Base-by-base conservation (phyloP, 495 filamentous ascomycete genomes). In the Daldinia loculata region DNA sequence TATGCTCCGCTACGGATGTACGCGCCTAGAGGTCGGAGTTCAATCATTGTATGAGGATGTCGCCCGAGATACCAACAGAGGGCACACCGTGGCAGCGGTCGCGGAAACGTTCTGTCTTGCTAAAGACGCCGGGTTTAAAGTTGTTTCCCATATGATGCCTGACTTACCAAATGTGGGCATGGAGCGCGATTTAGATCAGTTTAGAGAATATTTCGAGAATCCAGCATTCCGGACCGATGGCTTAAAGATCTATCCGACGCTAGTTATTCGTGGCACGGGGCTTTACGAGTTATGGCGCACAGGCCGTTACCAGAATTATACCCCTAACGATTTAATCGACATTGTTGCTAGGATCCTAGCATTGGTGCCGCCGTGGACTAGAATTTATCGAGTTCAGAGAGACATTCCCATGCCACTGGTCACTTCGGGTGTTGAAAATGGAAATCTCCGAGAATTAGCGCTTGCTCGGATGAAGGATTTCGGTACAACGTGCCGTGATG, bases 101-200 rank as follows among this genome's bases (percentile, higher is more conserved):
- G 93, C 92, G 14, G 92, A 99, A 79, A 98, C 95, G 0, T 99
- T 99, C 80, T 93, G 89, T 73, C 85, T 97, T 17, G 89, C 96
- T 61, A 99, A 99, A 80, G 95, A 99, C 79, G 93, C 96, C 27
- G 95, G 95, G 15, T 99, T 97, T 86, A 99, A 99, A 79, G 95
- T 99, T 6, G 95, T 99, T 71, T 94, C 91, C 67, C 95, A 99
- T 80, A 99, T 99, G 95, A 99, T 99, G 95, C 95, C 95, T 14
- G 95, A 99, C 76, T 84, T 99, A 29, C 95, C 95, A 12, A 99
- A 99, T 74, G 95, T 99, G 5, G 95, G 95, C 62, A 96, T 98
- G 92, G 96, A 98, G 81, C 91, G 95, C 67, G 95, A 99, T 77
- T 83, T 99, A 27, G 93, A 95, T 76, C 95, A 99, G 72, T 99